These are phyloP conservation scores for Suillus alpinus DNA, from an alignment of 768 basidiomycete species.

Conservation along the genomic window DNA sequence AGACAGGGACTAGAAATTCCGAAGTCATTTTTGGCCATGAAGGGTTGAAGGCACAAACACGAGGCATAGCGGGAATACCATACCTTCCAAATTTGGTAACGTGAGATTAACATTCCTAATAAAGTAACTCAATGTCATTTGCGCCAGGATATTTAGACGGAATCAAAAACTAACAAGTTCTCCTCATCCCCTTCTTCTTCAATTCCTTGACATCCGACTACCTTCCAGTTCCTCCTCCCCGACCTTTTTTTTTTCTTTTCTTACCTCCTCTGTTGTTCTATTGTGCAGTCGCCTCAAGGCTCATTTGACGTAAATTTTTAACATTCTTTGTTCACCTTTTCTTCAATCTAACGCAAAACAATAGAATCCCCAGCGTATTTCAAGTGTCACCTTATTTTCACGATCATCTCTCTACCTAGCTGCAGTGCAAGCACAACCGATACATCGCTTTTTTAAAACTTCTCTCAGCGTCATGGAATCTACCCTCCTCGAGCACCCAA, in stretches of 20 bases:
- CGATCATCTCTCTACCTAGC: slow-evolving; percentile 36
- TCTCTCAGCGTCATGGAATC: slow-evolving; percentile 40
- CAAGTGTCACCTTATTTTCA: slow-evolving; percentile 28
- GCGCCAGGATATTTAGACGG: slow-evolving; percentile 32
- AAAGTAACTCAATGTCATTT: neutral
- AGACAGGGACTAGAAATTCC: slow-evolving; percentile 32
- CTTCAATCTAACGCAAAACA: slow-evolving; percentile 9
- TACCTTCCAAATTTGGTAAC: slow-evolving; percentile 12
- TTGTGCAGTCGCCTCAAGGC: slow-evolving; percentile 32
- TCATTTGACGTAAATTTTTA: slow-evolving; percentile 30
- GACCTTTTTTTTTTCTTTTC: slow-evolving; percentile 36
- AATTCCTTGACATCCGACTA: slow-evolving; percentile 25
- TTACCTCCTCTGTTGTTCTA: slow-evolving; percentile 28
- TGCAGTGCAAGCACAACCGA: slow-evolving; percentile 54
- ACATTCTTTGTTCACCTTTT: slow-evolving; percentile 1
- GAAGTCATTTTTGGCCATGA: slow-evolving; percentile 13
- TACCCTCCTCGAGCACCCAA: slow-evolving; percentile 49
- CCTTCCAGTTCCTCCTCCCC: slow-evolving; percentile 37
- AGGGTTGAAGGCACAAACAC: slow-evolving; percentile 20
- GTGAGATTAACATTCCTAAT: slow-evolving; percentile 14
- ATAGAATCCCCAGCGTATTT: slow-evolving; percentile 30
- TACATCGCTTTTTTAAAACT: no score
- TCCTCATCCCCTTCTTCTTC: slow-evolving; percentile 20
- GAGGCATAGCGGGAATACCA: slow-evolving; percentile 26
- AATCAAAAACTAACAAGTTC: slow-evolving; percentile 21